Evolutionary conservation across 2,329 filamentous ascomycete genomes (phyloP), one percentile per base, ranked within the genome.

Genomic region (Celoporthe dispersa): DNA sequence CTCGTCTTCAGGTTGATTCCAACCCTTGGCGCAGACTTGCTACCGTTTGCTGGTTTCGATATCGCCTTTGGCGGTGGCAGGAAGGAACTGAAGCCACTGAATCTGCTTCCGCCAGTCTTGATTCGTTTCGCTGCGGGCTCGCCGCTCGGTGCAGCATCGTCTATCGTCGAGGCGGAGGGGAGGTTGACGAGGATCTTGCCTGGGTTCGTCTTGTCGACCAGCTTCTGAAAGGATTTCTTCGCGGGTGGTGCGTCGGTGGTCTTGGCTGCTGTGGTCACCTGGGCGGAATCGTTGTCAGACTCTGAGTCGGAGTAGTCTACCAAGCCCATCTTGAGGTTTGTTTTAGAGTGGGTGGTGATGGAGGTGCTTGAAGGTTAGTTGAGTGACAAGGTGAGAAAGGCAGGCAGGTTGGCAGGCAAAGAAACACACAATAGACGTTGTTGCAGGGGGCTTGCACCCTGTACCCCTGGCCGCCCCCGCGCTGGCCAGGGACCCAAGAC

Each of bases 291-390:
- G n/a, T 78, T 79, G 71, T 90, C 90, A 37, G 90, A 93, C 62
- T 92, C 91, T 0, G 91, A 96, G 78, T 94, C 93, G 4, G 93
- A 94, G 76, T 97, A 97, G 73, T 91, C 89, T 74, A 96, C 93
- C 33, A 97, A 85, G 19, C 87, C 90, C 92, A 96, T 96, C 76
- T 77, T 37, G 84, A 84, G 57, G 28, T 48, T 9, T 48, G 28
- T 19, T 31, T 4, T 16, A n/a, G 28, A 63, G 25, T n/a, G 31
- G 12, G 5, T 41, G 41, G 16, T 28, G 39, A 44, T 31, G 61
- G 25, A 35, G 25, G 25, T n/a, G 39, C 22, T 22, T 22, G 22
- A 63, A n/a, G 22, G 11, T 48, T 9, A 11, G 25, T 39, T 7
- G 31, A 35, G n/a, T 14, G 35, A 9, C 25, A 6, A 41, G 12